Base-by-base conservation (phyloP, 2,329 filamentous ascomycete species). In the Stachybotrys elegans region DNA sequence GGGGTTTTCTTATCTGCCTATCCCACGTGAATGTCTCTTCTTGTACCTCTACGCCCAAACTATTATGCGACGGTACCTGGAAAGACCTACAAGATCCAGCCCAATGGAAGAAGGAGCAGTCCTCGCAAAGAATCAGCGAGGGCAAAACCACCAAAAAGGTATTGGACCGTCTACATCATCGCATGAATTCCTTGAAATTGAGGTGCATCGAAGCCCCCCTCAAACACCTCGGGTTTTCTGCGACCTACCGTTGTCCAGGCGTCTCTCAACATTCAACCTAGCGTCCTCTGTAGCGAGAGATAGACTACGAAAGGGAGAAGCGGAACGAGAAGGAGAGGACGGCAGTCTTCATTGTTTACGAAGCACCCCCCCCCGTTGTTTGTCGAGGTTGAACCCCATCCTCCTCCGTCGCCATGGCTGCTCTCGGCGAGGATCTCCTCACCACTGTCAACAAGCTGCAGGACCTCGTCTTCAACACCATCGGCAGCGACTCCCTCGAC, bases 391-490 rank as follows among this genome's bases (percentile, higher is more conserved):
- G 20, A n/a, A n/a, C n/a, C 23, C 38, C 17, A 17, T 23, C 22
- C 17, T 23, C 22, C 12, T 39, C 44, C 55, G 54, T 59, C 60
- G 61, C 50, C 65, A 98, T 97, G 93, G 87, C 93, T 64, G 83
- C 92, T 61, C 83, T 98, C 59, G 92, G 93, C 63, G 93, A 98
- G 70, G 91, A 98, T 70, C 76, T 98, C 69, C 81, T 98, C 65
- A 83, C 81, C 57, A 94, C 90, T 53, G 93, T 98, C 72, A 98
- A 98, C 77, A 95, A 95, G 76, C 78, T 98, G 61, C 93, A 98
- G 70, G 93, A 97, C 69, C 73, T 98, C 62, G 93, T 98, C 61
- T 98, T 98, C 76, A 98, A 98, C 73, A 98, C 93, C 56, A 98
- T 98, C 68, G 93, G 93, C 69, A 97, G 91, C 74, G 93, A 98